Evolutionary conservation across 108 stramenopile genomes (phyloP), one percentile per base, ranked within the genome.

Genomic region (Skeletonema tropicum): DNA sequence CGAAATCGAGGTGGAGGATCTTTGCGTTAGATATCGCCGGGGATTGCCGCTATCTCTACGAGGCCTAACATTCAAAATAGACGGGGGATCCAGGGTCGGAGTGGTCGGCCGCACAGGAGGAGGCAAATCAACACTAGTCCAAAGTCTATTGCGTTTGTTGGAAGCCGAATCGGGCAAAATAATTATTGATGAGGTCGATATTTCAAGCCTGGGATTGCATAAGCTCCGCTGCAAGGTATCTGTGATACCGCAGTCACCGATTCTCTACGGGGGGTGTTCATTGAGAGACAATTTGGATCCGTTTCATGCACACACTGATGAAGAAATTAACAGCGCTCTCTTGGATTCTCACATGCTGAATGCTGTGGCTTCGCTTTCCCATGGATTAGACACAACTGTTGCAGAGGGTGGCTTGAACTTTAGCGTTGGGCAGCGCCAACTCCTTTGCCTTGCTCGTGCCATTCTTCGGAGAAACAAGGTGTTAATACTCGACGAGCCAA

Each of bases 251-350:
- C 97, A 99, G 75, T 80, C 83, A 29, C 98, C 98, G 10, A 90
- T 96, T 7, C 63, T 99, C 10, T 98, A 98, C 66, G 89, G 90
- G 36, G 97, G 97, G 10, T 89, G 89, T 42, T 92, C 96, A 13
- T 73, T 99, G 31, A 85, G 96, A 61, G 91, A 96, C 32, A 99
- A 99, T 79, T 77, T 99, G n/a, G 98, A 99, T 72, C 93, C 96
- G 6, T 97, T 97, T 65, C 74, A 67, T 60, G 66, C 77, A 45
- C 61, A 82, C 25, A 68, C 74, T 17, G 85, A 89, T 39, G 82
- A 86, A 23, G 80, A 82, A 33, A 84, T 96, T 25, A 68, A 74
- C 12, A 77, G 84, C 52, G 88, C 88, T 0, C 62, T 89, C 0
- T 67, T 65, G 14, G 90, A 89, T 67, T 86, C 83, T 23, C 85